These are phyloP conservation scores for Kwoniella newhampshirensis DNA, from an alignment of 768 basidiomycete genomes.

Conservation along the genomic window DNA sequence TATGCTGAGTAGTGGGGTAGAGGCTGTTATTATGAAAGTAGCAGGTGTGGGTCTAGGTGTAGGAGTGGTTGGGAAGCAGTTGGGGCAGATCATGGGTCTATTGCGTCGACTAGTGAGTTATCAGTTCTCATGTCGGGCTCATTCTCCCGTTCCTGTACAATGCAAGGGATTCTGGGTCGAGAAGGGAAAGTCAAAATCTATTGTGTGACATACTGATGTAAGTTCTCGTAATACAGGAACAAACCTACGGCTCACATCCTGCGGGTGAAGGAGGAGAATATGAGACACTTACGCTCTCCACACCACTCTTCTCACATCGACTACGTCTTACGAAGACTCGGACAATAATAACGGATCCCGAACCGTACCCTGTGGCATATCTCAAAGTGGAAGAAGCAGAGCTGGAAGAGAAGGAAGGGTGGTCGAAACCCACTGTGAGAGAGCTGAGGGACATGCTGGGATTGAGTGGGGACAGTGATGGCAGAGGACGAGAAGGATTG, in stretches of 20 bases:
- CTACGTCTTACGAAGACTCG: conserved; percentile 70
- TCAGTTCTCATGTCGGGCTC: neutral
- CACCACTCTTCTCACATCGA: conserved; percentile 77
- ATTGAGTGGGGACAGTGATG: conserved; percentile 22
- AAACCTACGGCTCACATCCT: conserved; percentile 80
- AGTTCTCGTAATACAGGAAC: no score
- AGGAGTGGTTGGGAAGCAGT: conserved; percentile 73
- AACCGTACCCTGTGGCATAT: conserved; percentile 80
- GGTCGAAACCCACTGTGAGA: conserved; percentile 25
- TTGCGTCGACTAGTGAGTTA: conserved; percentile 67
- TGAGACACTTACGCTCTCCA: conserved; percentile 87
- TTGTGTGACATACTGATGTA: no score
- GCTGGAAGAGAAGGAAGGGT: conserved; percentile 61
- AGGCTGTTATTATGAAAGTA: conserved; percentile 87
- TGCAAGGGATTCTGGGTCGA: no score
- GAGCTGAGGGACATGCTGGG: conserved; percentile 44
- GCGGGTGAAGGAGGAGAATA: conserved; percentile 99
- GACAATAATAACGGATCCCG: conserved; percentile 64
- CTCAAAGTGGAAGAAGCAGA: conserved; percentile 71
- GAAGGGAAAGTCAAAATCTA: no score
- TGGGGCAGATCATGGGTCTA: conserved; percentile 71
- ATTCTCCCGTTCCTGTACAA: no score
- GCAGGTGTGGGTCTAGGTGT: conserved; percentile 85
- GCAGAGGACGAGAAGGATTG: conserved; percentile 49
- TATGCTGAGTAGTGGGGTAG: conserved; percentile 76